Conservation (phyloP, 2,329 filamentous ascomycete genomes). For the Podosphaera fusca region DNA sequence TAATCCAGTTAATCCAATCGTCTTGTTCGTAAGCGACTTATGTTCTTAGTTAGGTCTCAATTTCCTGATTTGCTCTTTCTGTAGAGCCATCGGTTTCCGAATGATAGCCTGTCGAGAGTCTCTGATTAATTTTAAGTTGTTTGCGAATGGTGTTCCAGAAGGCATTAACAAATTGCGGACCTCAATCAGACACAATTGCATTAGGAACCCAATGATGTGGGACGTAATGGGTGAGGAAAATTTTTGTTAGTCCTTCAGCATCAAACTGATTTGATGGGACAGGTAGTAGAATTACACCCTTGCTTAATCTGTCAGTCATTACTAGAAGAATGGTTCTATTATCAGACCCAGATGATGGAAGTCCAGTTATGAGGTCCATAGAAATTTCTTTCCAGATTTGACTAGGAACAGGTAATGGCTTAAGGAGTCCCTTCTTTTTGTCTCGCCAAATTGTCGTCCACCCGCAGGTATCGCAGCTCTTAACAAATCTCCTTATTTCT, state of each 20-base stretch:
- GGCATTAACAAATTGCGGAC: too few species aligned
- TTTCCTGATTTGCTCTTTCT: not conserved
- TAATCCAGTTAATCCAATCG: not conserved
- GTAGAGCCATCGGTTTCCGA: not conserved
- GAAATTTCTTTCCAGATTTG: conserved; percentile 3
- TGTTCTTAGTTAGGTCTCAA: not conserved
- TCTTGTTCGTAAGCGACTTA: not conserved
- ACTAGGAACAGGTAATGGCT: not conserved
- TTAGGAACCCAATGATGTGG: not conserved
- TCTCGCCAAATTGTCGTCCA: conserved; percentile 1
- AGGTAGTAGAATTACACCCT: too few species aligned
- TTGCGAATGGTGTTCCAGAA: too few species aligned
- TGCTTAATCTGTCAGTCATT: too few species aligned
- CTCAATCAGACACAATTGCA: not conserved
- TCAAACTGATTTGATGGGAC: not conserved
- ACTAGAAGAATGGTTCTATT: too few species aligned
- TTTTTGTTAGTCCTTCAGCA: not conserved
- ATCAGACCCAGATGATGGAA: too few species aligned
- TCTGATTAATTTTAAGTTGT: too few species aligned
- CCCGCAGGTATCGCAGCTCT: conserved; percentile 1
- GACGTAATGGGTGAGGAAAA: not conserved
- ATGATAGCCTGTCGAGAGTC: not conserved
- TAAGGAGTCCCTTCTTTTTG: not conserved
- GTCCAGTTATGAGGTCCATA: conserved; percentile 1
- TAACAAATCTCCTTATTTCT: not conserved